These are phyloP conservation scores for Boletus pseudopeckii DNA, from an alignment of 768 basidiomycete species.

Conservation along the genomic window DNA sequence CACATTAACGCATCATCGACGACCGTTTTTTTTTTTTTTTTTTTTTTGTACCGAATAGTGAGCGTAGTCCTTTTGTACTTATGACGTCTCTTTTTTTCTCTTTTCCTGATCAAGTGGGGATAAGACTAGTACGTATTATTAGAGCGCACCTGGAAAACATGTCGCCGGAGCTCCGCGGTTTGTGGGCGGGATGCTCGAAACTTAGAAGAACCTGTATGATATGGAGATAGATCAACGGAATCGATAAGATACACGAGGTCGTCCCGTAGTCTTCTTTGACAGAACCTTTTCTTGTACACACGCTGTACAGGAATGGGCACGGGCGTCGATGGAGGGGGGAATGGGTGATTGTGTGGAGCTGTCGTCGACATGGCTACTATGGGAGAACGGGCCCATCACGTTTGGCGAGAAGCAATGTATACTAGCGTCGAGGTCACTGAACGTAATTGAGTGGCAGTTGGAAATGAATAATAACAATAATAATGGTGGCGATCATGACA, in stretches of 20 bases:
- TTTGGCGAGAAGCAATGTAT: too few species aligned
- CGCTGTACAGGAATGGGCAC: constrained; percentile 3
- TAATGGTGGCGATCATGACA: constrained; percentile 21
- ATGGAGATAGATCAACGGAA: constrained; percentile 16
- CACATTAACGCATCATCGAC: constrained; percentile 31
- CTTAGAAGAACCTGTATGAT: constrained; percentile 5
- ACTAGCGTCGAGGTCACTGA: too few species aligned
- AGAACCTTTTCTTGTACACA: neutral
- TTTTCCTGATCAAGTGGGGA: constrained; percentile 17
- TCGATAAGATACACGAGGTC: constrained; percentile 23
- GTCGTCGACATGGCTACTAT: constrained; percentile 20
- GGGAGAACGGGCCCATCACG: neutral
- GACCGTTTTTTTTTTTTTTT: constrained; percentile 11
- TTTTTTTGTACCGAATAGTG: constrained; percentile 27
- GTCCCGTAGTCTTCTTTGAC: neutral
- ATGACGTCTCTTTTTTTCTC: constrained; percentile 2
- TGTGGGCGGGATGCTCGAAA: neutral
- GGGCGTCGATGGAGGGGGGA: neutral
- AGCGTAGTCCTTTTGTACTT: constrained; percentile 30
- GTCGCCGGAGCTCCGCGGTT: constrained; percentile 32
- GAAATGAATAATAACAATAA: constrained; percentile 8
- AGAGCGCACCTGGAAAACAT: constrained; percentile 3
- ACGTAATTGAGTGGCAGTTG: neutral
- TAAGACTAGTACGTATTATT: constrained; percentile 17
- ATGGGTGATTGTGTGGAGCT: too few species aligned